phyloP scores from a whole-genome alignment of 257 asterid genomes.

The Solanum bulbocastanum region DNA sequence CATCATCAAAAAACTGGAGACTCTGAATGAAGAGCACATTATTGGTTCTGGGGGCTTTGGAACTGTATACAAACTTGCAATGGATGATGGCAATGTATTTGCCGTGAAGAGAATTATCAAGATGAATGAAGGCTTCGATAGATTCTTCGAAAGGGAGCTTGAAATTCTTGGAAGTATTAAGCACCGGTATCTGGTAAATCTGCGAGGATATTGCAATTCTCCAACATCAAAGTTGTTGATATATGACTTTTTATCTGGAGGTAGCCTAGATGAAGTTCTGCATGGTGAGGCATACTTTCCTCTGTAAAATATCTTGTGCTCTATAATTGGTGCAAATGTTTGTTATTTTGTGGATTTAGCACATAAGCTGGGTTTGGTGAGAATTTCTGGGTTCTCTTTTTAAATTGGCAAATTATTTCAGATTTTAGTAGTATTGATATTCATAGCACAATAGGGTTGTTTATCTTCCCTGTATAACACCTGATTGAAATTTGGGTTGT shows the following conservation, averaged over 20 bases:
- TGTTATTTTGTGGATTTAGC: not conserved
- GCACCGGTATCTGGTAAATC: slow-evolving; percentile 73
- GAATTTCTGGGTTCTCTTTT: not conserved
- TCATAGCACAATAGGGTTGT: not conserved
- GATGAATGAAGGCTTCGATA: slow-evolving; percentile 75
- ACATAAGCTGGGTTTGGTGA: not conserved
- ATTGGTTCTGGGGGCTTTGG: slow-evolving; percentile 95
- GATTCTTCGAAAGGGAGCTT: slow-evolving; percentile 86
- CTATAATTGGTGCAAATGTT: not conserved
- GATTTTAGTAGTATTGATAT: not conserved
- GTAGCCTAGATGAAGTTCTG: slow-evolving; percentile 87
- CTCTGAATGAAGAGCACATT: slow-evolving; percentile 68
- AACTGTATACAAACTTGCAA: slow-evolving; percentile 80
- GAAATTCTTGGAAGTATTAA: slow-evolving; percentile 93
- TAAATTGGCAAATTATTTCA: not conserved
- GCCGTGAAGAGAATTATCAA: slow-evolving; percentile 80
- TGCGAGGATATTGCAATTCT: slow-evolving; percentile 88
- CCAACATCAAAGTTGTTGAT: slow-evolving; percentile 71
- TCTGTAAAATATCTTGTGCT: not conserved
- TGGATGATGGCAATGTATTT: slow-evolving; percentile 89
- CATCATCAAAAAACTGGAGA: slow-evolving; percentile 69
- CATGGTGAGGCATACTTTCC: slow-evolving; percentile 37
- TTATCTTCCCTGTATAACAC: not conserved
- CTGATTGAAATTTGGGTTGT: not conserved
- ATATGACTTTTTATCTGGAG: slow-evolving; percentile 78